These are phyloP conservation scores for Rhodamnia argentea DNA, from an alignment of 345 rosid species.

Conservation along the genomic window DNA sequence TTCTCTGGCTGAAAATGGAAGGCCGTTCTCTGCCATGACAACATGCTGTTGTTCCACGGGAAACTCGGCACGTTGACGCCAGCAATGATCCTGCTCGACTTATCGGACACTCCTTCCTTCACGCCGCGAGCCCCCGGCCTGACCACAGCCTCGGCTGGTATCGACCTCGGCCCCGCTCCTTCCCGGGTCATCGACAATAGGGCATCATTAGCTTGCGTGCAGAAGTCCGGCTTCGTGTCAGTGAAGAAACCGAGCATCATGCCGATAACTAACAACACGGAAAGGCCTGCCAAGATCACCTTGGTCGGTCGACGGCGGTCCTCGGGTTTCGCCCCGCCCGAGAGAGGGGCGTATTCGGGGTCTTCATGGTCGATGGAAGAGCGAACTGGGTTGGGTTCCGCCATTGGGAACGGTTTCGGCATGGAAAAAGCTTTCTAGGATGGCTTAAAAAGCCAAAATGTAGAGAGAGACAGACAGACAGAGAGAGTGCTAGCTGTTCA, in stretches of 20 bases:
- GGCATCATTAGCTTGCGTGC: not conserved
- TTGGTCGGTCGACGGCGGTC: slow-evolving; percentile 14
- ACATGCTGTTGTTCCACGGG: slow-evolving; percentile 73
- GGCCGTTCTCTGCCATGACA: slow-evolving; percentile 90
- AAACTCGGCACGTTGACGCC: slow-evolving; percentile 6
- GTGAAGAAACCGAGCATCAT: slow-evolving; percentile 14
- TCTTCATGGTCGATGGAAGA: not conserved
- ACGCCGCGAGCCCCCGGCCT: slow-evolving; percentile 27
- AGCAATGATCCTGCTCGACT: slow-evolving; percentile 20
- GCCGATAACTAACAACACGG: slow-evolving; percentile 22
- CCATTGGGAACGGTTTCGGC: not conserved
- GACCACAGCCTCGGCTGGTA: not conserved
- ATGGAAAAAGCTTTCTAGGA: not conserved
- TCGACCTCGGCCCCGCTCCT: not conserved
- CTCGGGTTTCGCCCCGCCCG: not conserved
- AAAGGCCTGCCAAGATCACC: slow-evolving; percentile 5
- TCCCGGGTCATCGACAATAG: not conserved
- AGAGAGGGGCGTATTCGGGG: not conserved
- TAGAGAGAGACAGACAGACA: not conserved
- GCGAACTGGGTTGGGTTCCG: not conserved
- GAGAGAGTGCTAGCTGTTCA: not conserved
- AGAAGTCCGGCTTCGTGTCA: not conserved
- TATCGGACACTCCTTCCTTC: slow-evolving; percentile 69
- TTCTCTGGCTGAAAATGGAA: slow-evolving; percentile 91
- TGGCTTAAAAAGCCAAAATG: not conserved